These are phyloP conservation scores for Neobulgaria alba DNA, from an alignment of 2,329 filamentous ascomycete species.

Conservation along the genomic window DNA sequence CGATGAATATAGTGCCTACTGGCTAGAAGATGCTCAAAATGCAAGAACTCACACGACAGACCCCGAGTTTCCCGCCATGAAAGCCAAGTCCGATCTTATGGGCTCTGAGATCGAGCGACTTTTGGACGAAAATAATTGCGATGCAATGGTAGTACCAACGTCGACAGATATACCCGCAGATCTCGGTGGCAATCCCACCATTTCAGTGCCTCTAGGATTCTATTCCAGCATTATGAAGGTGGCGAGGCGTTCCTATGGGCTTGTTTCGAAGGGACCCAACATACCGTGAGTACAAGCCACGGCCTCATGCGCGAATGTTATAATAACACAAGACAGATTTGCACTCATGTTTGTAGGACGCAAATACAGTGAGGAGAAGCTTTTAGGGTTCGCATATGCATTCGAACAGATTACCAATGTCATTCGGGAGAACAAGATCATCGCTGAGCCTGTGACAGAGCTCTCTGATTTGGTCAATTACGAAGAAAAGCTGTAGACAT, in stretches of 20 bases:
- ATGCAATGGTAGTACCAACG: conserved; percentile 54
- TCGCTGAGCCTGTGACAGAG: conserved; percentile 20
- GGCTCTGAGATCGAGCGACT: too few relatives aligned
- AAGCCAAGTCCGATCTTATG: too few relatives aligned
- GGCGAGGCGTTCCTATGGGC: conserved; percentile 35
- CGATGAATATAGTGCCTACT: too few relatives aligned
- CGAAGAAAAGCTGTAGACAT: too few relatives aligned
- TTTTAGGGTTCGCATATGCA: conserved; percentile 59
- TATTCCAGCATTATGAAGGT: conserved; percentile 44
- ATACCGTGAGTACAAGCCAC: conserved; percentile 31
- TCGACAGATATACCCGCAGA: conserved; percentile 42
- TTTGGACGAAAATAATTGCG: conserved; percentile 47
- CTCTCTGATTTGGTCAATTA: too few relatives aligned
- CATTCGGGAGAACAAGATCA: conserved; percentile 38
- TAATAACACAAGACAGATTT: conserved; percentile 32
- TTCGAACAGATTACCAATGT: conserved; percentile 45
- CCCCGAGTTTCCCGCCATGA: too few relatives aligned
- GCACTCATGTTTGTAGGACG: conserved; percentile 55
- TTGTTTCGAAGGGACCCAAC: conserved; percentile 45
- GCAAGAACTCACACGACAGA: too few relatives aligned
- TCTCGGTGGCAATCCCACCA: conserved; percentile 48
- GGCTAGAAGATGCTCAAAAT: too few relatives aligned
- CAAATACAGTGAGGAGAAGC: conserved; percentile 49
- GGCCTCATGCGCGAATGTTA: background rate
- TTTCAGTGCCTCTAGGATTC: conserved; percentile 55